These are phyloP conservation scores for Curvularia sp. DNA, from an alignment of 2,329 filamentous ascomycete genomes.

Conservation along the genomic window DNA sequence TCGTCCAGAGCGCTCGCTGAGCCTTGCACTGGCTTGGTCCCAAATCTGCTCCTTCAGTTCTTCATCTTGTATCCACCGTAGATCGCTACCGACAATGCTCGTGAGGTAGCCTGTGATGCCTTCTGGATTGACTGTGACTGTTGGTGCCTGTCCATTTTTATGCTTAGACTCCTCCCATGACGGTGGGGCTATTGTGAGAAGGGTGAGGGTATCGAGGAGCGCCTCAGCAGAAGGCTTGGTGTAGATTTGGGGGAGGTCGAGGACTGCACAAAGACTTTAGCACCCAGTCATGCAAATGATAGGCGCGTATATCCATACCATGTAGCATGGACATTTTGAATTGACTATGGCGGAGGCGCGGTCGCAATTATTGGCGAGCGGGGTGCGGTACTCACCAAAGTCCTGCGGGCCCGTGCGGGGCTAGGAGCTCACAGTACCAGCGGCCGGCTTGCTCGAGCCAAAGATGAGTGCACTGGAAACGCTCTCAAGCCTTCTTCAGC, in stretches of 20 bases:
- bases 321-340: constrained; percentile 38
- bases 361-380: constrained; percentile 15
- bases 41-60: constrained; percentile 73
- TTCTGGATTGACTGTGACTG: constrained; percentile 54
- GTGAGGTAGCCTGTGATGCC: constrained; percentile 71
- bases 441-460: not conserved
- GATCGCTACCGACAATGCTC: constrained; percentile 69
- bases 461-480: not conserved
- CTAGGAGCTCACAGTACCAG: constrained; percentile 7
- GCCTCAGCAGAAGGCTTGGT: constrained; percentile 71
- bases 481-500: constrained; percentile 56
- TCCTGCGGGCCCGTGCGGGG: constrained; percentile 26
- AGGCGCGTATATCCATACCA: constrained; percentile 29
- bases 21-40: constrained; percentile 77
- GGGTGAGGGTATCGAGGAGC: constrained; percentile 70
- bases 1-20: constrained; percentile 86
- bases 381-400: constrained; percentile 21
- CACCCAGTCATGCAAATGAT: not conserved
- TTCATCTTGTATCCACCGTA: constrained; percentile 74
- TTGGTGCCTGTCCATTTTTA: constrained; percentile 38
- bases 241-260: constrained; percentile 85
- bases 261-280: constrained; percentile 55
- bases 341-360: constrained; percentile 11
- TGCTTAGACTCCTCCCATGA: constrained; percentile 65
- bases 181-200: constrained; percentile 71